These are phyloP conservation scores for Pestalotiopsis sp. DNA, from an alignment of 2,329 filamentous ascomycete species.

Conservation along the genomic window DNA sequence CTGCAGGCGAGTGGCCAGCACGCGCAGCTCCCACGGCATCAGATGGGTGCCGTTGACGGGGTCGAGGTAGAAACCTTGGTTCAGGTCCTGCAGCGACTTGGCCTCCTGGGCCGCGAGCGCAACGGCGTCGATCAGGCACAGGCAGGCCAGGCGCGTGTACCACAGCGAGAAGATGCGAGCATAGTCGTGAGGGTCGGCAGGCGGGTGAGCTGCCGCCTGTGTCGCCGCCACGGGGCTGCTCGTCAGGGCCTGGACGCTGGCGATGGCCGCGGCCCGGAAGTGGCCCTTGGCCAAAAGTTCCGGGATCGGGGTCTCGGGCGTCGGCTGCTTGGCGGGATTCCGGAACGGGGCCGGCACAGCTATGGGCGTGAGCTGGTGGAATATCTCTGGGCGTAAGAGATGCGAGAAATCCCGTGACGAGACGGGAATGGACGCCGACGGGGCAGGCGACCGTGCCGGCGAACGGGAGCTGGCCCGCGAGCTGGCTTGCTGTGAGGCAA, in stretches of 20 bases:
- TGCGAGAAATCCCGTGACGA: slow-evolving; percentile 76
- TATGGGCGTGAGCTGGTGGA: slow-evolving; percentile 74
- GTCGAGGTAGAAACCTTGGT: slow-evolving; percentile 59
- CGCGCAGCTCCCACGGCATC: slow-evolving; percentile 84
- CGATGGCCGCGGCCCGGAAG: slow-evolving; percentile 78
- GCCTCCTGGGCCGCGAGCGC: slow-evolving; percentile 70
- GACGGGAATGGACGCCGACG: slow-evolving; percentile 29
- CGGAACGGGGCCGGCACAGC: slow-evolving; percentile 68
- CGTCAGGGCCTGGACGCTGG: slow-evolving; percentile 64
- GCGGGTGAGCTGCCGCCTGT: slow-evolving; percentile 36
- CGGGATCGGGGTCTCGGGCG: slow-evolving; percentile 65
- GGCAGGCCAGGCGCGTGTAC: slow-evolving; percentile 79
- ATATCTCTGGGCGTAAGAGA: slow-evolving; percentile 78
- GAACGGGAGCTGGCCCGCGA: slow-evolving; percentile 26
- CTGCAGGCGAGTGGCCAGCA: slow-evolving; percentile 82
- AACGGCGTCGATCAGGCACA: slow-evolving; percentile 77
- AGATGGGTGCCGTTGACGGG: slow-evolving; percentile 61
- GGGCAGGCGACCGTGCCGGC: slow-evolving; percentile 19
- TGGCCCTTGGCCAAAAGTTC: slow-evolving; percentile 72
- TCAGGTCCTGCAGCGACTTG: slow-evolving; percentile 65
- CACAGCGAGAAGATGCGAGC: slow-evolving; percentile 74
- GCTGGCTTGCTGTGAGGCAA: slow-evolving; percentile 24
- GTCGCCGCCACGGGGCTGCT: slow-evolving; percentile 38
- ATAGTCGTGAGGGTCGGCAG: slow-evolving; percentile 57
- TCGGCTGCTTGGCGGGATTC: slow-evolving; percentile 65